Conservation (phyloP, 1,284 basidiomycete species). For the Apiotrichum laibachii region DNA sequence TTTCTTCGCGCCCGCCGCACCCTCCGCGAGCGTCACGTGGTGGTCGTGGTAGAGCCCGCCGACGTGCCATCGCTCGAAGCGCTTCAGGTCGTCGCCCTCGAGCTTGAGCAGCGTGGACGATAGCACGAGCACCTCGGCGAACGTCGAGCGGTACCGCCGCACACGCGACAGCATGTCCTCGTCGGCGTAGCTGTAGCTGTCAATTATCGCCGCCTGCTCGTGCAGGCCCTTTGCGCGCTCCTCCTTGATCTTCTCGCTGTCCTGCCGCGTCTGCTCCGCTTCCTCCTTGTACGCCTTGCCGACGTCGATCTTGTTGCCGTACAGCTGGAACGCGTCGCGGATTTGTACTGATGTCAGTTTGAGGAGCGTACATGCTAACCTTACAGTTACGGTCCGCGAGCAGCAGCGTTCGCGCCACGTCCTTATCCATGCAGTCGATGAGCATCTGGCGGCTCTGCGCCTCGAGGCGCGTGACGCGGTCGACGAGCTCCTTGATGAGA, state of each 20-base stretch:
- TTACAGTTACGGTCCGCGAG: constrained; percentile 46
- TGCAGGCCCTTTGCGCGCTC: neutral
- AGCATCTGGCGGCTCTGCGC: constrained; percentile 43
- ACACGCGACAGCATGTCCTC: constrained; percentile 35
- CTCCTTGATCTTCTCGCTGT: neutral
- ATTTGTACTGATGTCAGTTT: constrained; percentile 31
- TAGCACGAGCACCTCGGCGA: constrained; percentile 49
- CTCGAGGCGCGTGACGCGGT: constrained; percentile 37
- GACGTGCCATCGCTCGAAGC: constrained; percentile 41
- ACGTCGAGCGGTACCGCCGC: constrained; percentile 44
- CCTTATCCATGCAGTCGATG: constrained; percentile 42
- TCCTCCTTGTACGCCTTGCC: constrained; percentile 1
- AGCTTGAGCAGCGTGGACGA: constrained; percentile 47
- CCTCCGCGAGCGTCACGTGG: neutral
- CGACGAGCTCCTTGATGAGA: constrained; percentile 35
- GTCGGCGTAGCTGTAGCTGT: constrained; percentile 1
- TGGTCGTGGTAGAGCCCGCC: constrained; percentile 5
- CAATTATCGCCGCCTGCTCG: constrained; percentile 8
- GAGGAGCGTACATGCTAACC: neutral
- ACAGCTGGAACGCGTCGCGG: constrained; percentile 33
- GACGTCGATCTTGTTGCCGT: constrained; percentile 11
- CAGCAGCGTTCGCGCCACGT: constrained; percentile 38
- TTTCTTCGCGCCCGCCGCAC: too few relatives aligned
- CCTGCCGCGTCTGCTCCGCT: neutral
- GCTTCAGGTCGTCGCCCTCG: constrained; percentile 43